Conservation (phyloP, 768 basidiomycete genomes). For the Trametes coccinea region DNA sequence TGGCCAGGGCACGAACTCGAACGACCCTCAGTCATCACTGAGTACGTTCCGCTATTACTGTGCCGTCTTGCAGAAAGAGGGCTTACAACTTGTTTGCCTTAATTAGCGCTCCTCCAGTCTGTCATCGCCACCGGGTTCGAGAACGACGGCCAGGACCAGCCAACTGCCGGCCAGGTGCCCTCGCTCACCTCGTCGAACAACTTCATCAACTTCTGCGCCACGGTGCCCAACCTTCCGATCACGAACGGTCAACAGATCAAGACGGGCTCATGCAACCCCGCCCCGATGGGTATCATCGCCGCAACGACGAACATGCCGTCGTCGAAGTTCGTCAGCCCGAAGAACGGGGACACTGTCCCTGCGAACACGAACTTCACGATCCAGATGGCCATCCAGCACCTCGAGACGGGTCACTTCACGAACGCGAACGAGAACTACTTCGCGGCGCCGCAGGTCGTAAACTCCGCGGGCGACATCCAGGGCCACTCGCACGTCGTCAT, state of each 20-base stretch:
- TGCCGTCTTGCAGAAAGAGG: background rate
- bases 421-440: conserved; percentile 57
- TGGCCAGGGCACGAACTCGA: background rate
- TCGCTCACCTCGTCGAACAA: conserved; percentile 65
- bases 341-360: conserved; percentile 46
- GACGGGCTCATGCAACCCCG: conserved; percentile 46
- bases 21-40: conserved; percentile 48
- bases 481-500: conserved; percentile 69
- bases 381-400: conserved; percentile 44
- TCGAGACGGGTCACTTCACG: conserved; percentile 59
- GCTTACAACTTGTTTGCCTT: background rate
- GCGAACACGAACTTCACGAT: conserved; percentile 55
- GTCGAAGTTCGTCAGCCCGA: conserved; percentile 51
- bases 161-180: conserved; percentile 47
- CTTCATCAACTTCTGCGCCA: conserved; percentile 68
- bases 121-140: conserved; percentile 57
- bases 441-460: conserved; percentile 51
- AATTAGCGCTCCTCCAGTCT: conserved; percentile 41
- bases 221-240: conserved; percentile 49
- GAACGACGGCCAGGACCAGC: conserved; percentile 46
- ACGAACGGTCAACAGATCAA: conserved; percentile 60
- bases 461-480: conserved; percentile 49
- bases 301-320: conserved; percentile 53
- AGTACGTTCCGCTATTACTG: conserved; percentile 26
- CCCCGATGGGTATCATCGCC: conserved; percentile 62